A percentile compares a stretch with the other conserved stretches of the same genome.
phyloP scores from a whole-genome alignment of 768 basidiomycete genomes.

The Lanmaoa rubissima region DNA sequence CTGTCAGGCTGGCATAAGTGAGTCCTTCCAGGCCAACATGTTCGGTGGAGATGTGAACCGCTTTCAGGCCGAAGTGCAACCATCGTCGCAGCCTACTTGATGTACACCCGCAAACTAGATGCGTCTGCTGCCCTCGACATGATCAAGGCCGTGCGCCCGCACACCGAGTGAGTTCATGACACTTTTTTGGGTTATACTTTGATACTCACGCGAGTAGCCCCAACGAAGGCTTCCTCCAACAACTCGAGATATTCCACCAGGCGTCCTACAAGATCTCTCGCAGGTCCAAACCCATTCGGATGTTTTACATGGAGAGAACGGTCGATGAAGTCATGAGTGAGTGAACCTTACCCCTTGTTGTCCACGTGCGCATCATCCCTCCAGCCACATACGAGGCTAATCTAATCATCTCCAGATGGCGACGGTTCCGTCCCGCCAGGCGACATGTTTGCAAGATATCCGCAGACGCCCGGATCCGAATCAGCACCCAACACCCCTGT shows the following conservation, averaged over 20 bases:
- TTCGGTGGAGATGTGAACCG: constrained; percentile 2
- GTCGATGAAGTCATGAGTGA: constrained; percentile 76
- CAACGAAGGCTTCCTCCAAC: constrained; percentile 78
- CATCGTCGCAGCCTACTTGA: constrained; percentile 85
- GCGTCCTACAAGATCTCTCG: constrained; percentile 67
- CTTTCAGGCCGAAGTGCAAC: constrained; percentile 74
- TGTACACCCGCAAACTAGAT: constrained; percentile 65
- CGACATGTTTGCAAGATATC: constrained; percentile 77
- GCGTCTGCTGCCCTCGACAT: constrained; percentile 63
- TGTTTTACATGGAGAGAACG: constrained; percentile 81
- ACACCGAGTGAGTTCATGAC: constrained; percentile 58
- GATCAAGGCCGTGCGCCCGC: constrained; percentile 64
- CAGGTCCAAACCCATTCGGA: constrained; percentile 66
- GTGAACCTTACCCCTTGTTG: constrained; percentile 23
- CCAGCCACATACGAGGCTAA: background rate
- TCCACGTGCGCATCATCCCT: background rate
- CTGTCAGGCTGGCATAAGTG: constrained; percentile 88
- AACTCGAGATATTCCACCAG: constrained; percentile 77
- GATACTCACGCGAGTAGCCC: constrained; percentile 49
- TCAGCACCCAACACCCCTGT: constrained; percentile 60
- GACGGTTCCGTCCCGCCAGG: constrained; percentile 63
- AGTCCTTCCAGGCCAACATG: constrained; percentile 29
- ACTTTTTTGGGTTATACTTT: background rate
- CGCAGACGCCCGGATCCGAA: constrained; percentile 55
- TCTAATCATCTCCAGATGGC: constrained; percentile 50